Evolutionary conservation across 192 early-diverging fungal genomes (phyloP).

Genomic region (Oehlia diaphana): DNA sequence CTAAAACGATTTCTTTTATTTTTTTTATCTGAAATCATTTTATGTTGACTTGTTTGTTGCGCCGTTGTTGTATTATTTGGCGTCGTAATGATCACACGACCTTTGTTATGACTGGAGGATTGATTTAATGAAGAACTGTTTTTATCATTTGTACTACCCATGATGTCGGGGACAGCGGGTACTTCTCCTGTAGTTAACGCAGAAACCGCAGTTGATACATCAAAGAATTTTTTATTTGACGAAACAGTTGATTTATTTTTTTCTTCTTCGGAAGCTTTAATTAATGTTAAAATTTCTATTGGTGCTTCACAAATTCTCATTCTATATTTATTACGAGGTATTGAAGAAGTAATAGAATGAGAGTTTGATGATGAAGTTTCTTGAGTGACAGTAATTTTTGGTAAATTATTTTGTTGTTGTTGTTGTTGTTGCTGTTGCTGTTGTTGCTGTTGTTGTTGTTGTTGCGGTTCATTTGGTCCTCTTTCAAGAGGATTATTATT

Average conservation of each 20-base stretch:
- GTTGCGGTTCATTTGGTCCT: background rate
- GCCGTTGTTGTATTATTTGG: background rate
- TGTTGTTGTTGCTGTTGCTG: background rate
- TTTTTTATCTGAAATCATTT: background rate
- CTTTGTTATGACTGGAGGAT: background rate
- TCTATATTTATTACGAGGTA: background rate
- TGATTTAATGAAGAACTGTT: background rate
- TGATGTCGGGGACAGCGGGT: background rate
- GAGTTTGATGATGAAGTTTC: background rate
- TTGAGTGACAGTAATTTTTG: background rate
- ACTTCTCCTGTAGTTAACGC: background rate
- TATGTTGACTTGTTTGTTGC: background rate
- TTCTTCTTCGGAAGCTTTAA: background rate
- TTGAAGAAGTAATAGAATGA: background rate
- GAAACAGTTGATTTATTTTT: background rate
- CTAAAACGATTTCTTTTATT: background rate
- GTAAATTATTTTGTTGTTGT: background rate
- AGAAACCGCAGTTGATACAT: background rate
- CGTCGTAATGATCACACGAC: background rate
- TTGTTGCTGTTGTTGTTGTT: background rate
- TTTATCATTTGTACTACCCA: slow-evolving; percentile 12
- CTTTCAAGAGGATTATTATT: background rate
- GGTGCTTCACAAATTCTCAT: slow-evolving; percentile 4
- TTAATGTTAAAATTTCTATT: background rate
- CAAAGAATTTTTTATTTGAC: background rate